A percentile compares a stretch with the other conserved stretches of the same genome.
phyloP scores from a whole-genome alignment of 2,329 filamentous ascomycete species.

The Myriosclerotinia curreyana region DNA sequence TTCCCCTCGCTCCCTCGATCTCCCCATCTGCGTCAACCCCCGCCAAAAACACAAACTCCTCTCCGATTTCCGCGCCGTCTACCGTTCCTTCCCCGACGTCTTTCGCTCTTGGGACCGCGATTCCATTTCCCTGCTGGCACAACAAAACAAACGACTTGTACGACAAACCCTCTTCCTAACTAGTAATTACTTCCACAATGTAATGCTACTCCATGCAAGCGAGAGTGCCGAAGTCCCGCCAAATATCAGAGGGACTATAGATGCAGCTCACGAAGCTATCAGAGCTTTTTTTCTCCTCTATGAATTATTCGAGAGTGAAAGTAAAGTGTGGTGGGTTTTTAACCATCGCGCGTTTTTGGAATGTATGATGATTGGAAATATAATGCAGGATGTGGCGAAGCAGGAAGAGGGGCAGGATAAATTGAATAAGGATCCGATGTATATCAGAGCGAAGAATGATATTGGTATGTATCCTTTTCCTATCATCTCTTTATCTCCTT shows the following conservation, averaged over 20 bases:
- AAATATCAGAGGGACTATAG: conserved; percentile 67
- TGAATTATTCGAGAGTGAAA: conserved; percentile 65
- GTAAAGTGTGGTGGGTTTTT: conserved; percentile 80
- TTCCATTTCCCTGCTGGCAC: conserved; percentile 54
- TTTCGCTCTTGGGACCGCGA: conserved; percentile 67
- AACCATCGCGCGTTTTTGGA: conserved; percentile 79
- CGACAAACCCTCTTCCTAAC: conserved; percentile 74
- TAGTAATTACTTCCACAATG: conserved; percentile 80
- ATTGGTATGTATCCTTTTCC: conserved; percentile 50
- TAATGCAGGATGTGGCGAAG: conserved; percentile 51
- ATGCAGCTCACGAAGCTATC: conserved; percentile 73
- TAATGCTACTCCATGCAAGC: conserved; percentile 74
- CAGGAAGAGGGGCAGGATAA: conserved; percentile 48
- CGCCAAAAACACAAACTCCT: conserved; percentile 69
- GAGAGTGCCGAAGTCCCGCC: conserved; percentile 60
- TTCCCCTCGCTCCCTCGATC: conserved; percentile 68
- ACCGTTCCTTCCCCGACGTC: conserved; percentile 67
- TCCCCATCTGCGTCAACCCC: conserved; percentile 66
- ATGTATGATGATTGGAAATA: conserved; percentile 64
- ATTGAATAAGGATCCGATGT: conserved; percentile 53
- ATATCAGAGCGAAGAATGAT: conserved; percentile 57
- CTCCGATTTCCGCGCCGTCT: conserved; percentile 66
- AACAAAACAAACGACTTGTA: conserved; percentile 62
- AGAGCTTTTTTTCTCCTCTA: conserved; percentile 72
- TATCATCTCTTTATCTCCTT: conserved; percentile 1